Evolutionary conservation across 345 rosid genomes (phyloP).

Genomic region (Citrus sp.): DNA sequence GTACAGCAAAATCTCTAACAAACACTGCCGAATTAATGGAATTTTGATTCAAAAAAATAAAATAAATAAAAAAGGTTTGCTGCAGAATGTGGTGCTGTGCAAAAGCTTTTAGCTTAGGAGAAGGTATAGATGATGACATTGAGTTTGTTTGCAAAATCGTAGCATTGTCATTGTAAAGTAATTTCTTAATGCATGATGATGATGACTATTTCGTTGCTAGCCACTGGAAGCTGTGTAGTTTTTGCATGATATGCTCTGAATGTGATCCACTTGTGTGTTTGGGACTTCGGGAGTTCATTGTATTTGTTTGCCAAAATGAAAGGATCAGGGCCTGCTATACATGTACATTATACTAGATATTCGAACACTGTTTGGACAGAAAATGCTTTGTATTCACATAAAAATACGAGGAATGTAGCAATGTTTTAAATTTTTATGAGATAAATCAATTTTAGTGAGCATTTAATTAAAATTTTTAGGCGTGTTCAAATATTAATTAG

Average conservation of each 20-base stretch:
- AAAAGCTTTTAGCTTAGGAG: not conserved
- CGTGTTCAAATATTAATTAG: not conserved
- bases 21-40: not conserved
- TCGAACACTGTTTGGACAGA: too few relatives aligned
- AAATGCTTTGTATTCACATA: too few relatives aligned
- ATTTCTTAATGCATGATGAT: not conserved
- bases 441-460: too few relatives aligned
- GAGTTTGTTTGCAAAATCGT: not conserved
- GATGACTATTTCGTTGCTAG: too few relatives aligned
- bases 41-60: not conserved
- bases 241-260: not conserved
- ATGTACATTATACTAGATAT: too few relatives aligned
- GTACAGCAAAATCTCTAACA: constrained; percentile 16
- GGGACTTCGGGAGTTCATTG: too few relatives aligned
- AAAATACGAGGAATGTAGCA: too few relatives aligned
- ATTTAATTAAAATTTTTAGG: not conserved
- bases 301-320: not conserved
- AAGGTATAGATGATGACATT: constrained; percentile 5
- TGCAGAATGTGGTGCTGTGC: constrained; percentile 2
- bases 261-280: not conserved
- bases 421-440: too few relatives aligned
- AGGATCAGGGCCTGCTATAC: too few relatives aligned
- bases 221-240: too few relatives aligned
- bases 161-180: not conserved
- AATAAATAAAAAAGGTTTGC: not conserved